Conservation (phyloP, 192 early-diverging fungal genomes). For the Entomortierella chlamydospora region DNA sequence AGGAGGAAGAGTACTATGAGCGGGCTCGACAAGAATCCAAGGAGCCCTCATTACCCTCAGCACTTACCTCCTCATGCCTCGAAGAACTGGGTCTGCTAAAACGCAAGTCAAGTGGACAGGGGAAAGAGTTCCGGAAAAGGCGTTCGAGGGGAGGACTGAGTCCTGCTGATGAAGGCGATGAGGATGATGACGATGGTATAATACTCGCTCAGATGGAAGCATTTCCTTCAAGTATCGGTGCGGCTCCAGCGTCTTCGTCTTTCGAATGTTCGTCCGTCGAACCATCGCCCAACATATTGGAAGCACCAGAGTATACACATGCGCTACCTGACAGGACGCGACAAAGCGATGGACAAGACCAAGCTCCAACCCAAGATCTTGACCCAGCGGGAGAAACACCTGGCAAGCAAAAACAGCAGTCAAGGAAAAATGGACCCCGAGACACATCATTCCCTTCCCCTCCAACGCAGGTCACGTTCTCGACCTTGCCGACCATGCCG, state of each 20-base stretch:
- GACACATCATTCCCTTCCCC: background rate
- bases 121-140: background rate
- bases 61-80: slow-evolving; percentile 10
- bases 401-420: background rate
- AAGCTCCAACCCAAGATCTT: background rate
- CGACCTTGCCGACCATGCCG: slow-evolving; percentile 3
- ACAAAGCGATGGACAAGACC: background rate
- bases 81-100: slow-evolving; percentile 10
- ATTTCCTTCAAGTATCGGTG: background rate
- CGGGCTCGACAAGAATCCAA: background rate
- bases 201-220: background rate
- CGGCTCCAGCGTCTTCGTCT: background rate
- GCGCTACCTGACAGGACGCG: background rate
- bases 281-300: background rate
- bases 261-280: background rate
- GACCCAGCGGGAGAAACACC: background rate
- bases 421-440: background rate
- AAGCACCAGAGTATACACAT: background rate
- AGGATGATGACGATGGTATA: background rate
- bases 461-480: background rate
- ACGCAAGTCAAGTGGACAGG: background rate
- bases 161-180: background rate
- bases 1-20: background rate
- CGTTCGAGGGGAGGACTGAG: background rate
- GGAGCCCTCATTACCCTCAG: slow-evolving; percentile 13